Conservation (phyloP, 305 asterid genomes). For the Solanum hybrid region DNA sequence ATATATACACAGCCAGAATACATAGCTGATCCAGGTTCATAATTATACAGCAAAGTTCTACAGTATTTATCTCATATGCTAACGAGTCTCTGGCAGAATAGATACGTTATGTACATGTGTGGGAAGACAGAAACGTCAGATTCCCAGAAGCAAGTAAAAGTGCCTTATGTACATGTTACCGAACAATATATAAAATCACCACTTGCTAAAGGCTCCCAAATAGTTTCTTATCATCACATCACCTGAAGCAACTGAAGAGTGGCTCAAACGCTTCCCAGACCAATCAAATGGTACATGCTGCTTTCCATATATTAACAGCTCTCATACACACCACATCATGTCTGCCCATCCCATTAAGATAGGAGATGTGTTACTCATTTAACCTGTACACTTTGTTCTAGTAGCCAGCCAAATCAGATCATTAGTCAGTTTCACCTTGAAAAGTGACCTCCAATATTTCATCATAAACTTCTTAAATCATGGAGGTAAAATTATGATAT, state of each 20-base stretch:
- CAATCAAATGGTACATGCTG: background rate
- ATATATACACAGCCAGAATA: background rate
- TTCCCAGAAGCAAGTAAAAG: background rate
- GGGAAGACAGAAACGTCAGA: background rate
- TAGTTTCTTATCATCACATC: background rate
- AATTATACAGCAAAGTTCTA: background rate
- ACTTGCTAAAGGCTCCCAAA: background rate
- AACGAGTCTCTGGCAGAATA: background rate
- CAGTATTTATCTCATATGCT: background rate
- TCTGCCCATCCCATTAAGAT: background rate
- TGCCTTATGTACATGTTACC: background rate
- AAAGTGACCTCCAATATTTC: background rate
- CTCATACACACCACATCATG: background rate
- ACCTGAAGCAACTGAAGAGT: background rate
- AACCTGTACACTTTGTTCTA: background rate
- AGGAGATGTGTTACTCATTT: background rate
- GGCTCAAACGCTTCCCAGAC: background rate
- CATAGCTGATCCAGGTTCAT: background rate
- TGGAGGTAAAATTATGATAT: background rate
- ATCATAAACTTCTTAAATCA: background rate
- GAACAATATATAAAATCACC: background rate
- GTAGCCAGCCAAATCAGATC: background rate
- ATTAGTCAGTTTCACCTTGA: background rate
- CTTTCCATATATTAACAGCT: background rate
- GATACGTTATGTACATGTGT: background rate